Evolutionary conservation across 2,329 filamentous ascomycete genomes (phyloP).

Genomic region (Dactylellina parvicollis): DNA sequence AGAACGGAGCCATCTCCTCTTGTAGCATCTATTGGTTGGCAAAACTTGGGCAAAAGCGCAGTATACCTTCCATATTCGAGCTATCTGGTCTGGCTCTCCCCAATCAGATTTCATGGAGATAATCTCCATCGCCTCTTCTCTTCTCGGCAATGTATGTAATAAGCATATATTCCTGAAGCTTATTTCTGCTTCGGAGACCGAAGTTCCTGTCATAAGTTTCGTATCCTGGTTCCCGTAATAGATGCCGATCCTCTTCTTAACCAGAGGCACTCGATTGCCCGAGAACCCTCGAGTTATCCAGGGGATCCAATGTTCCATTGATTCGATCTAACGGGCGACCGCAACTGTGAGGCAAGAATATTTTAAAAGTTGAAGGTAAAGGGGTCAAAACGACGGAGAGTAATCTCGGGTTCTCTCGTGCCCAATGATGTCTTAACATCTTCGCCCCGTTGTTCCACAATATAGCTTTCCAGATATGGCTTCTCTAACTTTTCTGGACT

Average conservation of each 20-base stretch:
- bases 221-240: background rate
- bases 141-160: background rate
- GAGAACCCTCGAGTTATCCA: no score
- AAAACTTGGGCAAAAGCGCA: background rate
- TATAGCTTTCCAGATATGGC: background rate
- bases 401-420: background rate
- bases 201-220: background rate
- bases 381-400: background rate
- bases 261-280: no score
- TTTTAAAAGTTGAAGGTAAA: background rate
- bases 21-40: background rate
- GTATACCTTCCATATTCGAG: background rate
- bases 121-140: background rate
- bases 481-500: conserved; percentile 11
- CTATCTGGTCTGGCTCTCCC: background rate
- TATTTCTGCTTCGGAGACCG: conserved; percentile 4
- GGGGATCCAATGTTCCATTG: background rate
- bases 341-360: no score
- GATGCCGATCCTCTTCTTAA: background rate
- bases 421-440: background rate
- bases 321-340: no score
- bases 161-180: background rate
- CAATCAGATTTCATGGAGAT: conserved; percentile 2
- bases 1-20: background rate
- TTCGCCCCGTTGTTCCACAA: no score